phyloP scores from a whole-genome alignment of 1,284 basidiomycete genomes.

The Tilletia horrida region DNA sequence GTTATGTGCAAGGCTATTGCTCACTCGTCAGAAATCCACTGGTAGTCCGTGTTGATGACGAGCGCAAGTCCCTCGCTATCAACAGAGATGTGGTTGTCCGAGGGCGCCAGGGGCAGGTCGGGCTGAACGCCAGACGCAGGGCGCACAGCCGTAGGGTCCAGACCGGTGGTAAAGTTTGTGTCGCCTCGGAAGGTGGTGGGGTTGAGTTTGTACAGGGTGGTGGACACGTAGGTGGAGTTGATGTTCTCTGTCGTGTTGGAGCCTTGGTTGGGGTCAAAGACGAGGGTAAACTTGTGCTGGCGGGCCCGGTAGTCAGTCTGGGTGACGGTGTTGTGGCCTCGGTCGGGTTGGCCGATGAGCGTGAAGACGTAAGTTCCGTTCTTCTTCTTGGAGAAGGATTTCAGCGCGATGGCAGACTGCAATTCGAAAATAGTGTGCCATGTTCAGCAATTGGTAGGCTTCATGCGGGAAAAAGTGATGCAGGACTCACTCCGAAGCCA shows the following conservation, averaged over 20 bases:
- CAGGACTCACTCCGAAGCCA: slow-evolving; percentile 42
- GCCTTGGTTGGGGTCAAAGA: slow-evolving; percentile 60
- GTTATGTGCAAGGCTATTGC: no score
- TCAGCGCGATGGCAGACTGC: slow-evolving; percentile 30
- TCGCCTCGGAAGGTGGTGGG: slow-evolving; percentile 49
- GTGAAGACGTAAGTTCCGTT: slow-evolving; percentile 57
- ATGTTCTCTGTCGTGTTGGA: slow-evolving; percentile 58
- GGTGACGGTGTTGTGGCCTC: slow-evolving; percentile 58
- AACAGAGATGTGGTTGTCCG: slow-evolving; percentile 60
- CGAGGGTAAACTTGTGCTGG: slow-evolving; percentile 63
- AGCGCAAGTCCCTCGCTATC: slow-evolving; percentile 66
- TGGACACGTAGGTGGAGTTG: slow-evolving; percentile 61
- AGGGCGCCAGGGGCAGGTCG: slow-evolving; percentile 47
- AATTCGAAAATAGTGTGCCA: neutral
- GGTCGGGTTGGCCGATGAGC: slow-evolving; percentile 62
- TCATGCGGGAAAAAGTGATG: slow-evolving; percentile 25
- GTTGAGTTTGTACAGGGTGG: slow-evolving; percentile 58
- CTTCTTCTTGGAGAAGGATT: slow-evolving; percentile 26
- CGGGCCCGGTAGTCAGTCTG: slow-evolving; percentile 66
- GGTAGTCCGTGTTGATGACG: slow-evolving; percentile 60
- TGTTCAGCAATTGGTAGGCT: no score
- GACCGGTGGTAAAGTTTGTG: slow-evolving; percentile 62
- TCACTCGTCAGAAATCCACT: slow-evolving; percentile 64
- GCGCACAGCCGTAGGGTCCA: slow-evolving; percentile 61
- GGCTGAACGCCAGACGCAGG: slow-evolving; percentile 22